phyloP scores from a whole-genome alignment of 179 eudicot genomes.

The Pouteria campechiana region DNA sequence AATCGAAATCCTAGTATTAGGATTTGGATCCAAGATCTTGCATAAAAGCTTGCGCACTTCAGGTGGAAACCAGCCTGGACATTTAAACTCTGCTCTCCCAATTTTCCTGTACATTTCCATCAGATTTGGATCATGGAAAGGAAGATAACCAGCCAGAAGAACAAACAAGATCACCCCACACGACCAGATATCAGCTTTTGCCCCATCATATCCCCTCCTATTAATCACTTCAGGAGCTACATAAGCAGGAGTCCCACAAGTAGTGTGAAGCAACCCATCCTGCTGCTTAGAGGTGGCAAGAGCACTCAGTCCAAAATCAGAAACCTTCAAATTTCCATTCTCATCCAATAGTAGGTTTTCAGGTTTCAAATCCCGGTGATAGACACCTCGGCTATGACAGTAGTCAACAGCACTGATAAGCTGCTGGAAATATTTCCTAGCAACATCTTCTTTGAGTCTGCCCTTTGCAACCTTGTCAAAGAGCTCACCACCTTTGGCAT shows the following conservation, averaged over 20 bases:
- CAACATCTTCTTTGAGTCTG: constrained; percentile 26
- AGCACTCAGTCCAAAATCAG: constrained; percentile 35
- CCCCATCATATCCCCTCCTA: constrained; percentile 32
- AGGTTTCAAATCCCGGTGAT: constrained; percentile 37
- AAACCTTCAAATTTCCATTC: constrained; percentile 25
- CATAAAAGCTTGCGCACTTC: constrained; percentile 19
- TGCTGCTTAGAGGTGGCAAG: constrained; percentile 24
- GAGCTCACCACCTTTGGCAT: constrained; percentile 37
- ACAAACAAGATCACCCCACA: constrained; percentile 36
- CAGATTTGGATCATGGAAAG: constrained; percentile 29
- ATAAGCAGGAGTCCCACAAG: constrained; percentile 42
- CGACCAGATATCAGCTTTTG: constrained; percentile 37
- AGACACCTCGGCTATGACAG: constrained; percentile 40
- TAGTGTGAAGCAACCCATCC: constrained; percentile 37
- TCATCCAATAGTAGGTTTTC: constrained; percentile 32
- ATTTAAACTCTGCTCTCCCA: constrained; percentile 21
- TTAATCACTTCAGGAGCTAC: constrained; percentile 36
- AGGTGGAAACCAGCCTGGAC: constrained; percentile 16
- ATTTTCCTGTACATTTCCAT: constrained; percentile 41
- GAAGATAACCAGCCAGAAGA: constrained; percentile 33
- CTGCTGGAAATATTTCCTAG: constrained; percentile 29
- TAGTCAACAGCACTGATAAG: constrained; percentile 27
- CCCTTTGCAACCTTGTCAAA: constrained; percentile 25
- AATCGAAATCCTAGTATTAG: constrained; percentile 20
- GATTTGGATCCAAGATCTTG: constrained; percentile 26